A percentile compares a stretch with the other conserved stretches of the same genome.
Evolutionary conservation across 768 basidiomycete genomes (phyloP).

Genomic region (Tricholoma bakamatsutake): DNA sequence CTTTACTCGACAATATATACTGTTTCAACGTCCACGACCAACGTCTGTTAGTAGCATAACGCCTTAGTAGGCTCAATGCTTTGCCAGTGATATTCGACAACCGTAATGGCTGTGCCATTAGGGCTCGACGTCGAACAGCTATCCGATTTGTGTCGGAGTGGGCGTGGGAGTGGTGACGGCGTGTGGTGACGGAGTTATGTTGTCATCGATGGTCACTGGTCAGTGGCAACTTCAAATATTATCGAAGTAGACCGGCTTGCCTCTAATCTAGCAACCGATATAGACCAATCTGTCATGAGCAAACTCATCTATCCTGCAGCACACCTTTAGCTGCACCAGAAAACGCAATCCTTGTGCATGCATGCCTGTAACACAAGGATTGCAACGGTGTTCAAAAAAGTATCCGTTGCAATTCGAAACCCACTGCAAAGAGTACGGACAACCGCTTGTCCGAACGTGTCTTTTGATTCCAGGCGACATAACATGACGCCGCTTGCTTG

Average conservation of each 20-base stretch:
- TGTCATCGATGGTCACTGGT: too few species aligned
- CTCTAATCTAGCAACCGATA: not conserved
- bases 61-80: too few species aligned
- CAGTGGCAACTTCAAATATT: too few species aligned
- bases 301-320: constrained; percentile 26
- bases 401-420: constrained; percentile 30
- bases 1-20: too few species aligned
- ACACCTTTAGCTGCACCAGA: constrained; percentile 32
- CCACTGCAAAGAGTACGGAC: constrained; percentile 24
- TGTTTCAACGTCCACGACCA: too few species aligned
- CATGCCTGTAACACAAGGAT: constrained; percentile 40
- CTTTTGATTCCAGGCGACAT: constrained; percentile 28
- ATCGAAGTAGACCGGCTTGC: not conserved
- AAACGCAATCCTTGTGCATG: constrained; percentile 32
- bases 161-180: too few species aligned
- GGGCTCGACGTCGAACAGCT: too few species aligned
- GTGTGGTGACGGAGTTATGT: too few species aligned
- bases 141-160: too few species aligned
- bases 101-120: too few species aligned
- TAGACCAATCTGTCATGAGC: constrained; percentile 3
- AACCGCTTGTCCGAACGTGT: constrained; percentile 31
- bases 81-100: too few species aligned
- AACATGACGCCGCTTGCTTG: constrained; percentile 33
- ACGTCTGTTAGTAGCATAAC: too few species aligned
- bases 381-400: constrained; percentile 26